Conservation (phyloP, 371 early-diverging fungal species). For the Apophysomyces sp. region DNA sequence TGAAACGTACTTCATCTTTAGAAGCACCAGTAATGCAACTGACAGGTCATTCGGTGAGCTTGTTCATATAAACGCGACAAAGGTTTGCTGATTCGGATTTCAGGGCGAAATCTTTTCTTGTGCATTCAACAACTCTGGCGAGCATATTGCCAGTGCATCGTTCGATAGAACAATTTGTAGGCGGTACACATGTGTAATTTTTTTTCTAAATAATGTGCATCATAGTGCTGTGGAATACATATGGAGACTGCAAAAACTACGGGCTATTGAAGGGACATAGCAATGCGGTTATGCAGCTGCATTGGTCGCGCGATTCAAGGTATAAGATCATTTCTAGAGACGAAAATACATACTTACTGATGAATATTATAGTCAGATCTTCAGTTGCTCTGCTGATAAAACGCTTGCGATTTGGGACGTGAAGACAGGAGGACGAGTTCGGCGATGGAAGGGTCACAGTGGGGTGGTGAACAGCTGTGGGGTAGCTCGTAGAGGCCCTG, state of each 20-base stretch:
- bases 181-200: conserved; percentile 12
- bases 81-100: conserved; percentile 4
- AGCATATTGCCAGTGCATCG: conserved; percentile 82
- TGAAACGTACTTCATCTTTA: conserved; percentile 83
- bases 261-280: conserved; percentile 84
- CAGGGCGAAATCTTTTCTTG: conserved; percentile 84
- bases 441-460: conserved; percentile 75
- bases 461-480: conserved; percentile 75
- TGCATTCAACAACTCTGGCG: conserved; percentile 85
- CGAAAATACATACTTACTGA: not conserved
- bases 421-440: conserved; percentile 69
- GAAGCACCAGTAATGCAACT: conserved; percentile 89
- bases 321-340: too few species aligned
- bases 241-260: conserved; percentile 88
- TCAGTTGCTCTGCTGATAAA: conserved; percentile 74
- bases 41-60: conserved; percentile 69
- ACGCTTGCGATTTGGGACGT: conserved; percentile 82
- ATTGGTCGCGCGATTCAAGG: conserved; percentile 88
- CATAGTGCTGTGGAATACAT: conserved; percentile 90
- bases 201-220: not conserved
- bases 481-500: conserved; percentile 62
- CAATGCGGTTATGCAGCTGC: conserved; percentile 83
- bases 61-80: not conserved
- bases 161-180: conserved; percentile 82
- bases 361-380: conserved; percentile 47